Evolutionary conservation across 179 eudicot species (phyloP), one percentile per base, ranked within the genome.

Genomic region (Spinacia oleracea): DNA sequence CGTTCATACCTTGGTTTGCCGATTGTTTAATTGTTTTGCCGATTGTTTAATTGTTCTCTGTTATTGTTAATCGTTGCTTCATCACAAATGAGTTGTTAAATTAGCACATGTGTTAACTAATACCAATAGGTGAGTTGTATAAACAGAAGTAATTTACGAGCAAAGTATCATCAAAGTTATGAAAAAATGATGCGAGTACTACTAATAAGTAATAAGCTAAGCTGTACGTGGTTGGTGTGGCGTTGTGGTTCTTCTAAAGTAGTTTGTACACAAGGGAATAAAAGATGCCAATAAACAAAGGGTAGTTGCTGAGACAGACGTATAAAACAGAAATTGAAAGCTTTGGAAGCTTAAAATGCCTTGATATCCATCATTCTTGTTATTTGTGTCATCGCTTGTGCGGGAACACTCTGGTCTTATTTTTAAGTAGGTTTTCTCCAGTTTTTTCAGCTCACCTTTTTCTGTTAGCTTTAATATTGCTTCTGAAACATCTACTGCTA

Each of bases 261-360:
- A 14, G 3, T 31, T 45, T 9, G 4, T 78, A 0, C 6, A 40
- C 29, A 40, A 63, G 23, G 69, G 83, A 65, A 50, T 27, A 35
- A 83, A 71, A 65, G 81, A 86, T 35, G 81, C 69, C 2, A 89
- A 46, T 21, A 80, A 77, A 76, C 87, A 84, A 1, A 81, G 0
- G 1, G 86, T 81, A 42, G 90, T 84, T 40, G 79, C 82, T 71
- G 64, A 60, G 2, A 55, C 85, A 1, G 88, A 88, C 18, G 82
- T 32, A 3, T 80, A 71, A 66, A 79, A 89, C 9, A 86, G 74
- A 21, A 81, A 84, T 84, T 86, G 77, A 77, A 89, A 88, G 53
- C 88, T 85, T 23, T 73, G 69, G 32, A 80, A 50, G 38, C 42
- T 75, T 35, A 89, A 58, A 46, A 82, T 81, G 12, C 79, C 62